Percentiles rank a stretch among this genome's conserved stretches.
These are phyloP conservation scores for Fusarium drepaniforme DNA, from an alignment of 2,329 filamentous ascomycete genomes.

Conservation along the genomic window DNA sequence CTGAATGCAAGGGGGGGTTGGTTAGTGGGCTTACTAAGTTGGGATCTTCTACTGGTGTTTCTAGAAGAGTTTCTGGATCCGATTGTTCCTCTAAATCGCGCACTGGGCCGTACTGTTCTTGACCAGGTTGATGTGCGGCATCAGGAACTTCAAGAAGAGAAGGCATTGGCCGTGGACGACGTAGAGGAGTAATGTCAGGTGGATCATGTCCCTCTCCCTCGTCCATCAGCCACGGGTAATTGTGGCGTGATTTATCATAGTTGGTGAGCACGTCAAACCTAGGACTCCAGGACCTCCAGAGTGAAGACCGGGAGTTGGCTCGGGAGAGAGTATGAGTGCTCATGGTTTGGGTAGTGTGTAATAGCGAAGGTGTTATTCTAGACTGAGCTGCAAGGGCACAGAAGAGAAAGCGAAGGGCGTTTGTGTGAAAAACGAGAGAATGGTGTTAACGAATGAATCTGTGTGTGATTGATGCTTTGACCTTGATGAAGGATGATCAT, in stretches of 20 bases:
- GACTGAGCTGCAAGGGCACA: background rate
- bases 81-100: slow-evolving; percentile 20
- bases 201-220: background rate
- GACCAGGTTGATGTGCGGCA: background rate
- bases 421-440: background rate
- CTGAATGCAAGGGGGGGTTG: background rate
- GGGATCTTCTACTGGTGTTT: slow-evolving; percentile 30
- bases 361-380: slow-evolving; percentile 4
- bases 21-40: slow-evolving; percentile 32
- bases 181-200: background rate
- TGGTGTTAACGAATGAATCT: slow-evolving; percentile 12
- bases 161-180: slow-evolving; percentile 14
- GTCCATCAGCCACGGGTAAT: slow-evolving; percentile 45
- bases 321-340: slow-evolving; percentile 32
- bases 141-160: slow-evolving; percentile 24
- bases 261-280: slow-evolving; percentile 33
- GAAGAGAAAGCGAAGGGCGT: background rate
- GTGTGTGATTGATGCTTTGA: background rate
- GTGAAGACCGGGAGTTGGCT: slow-evolving; percentile 40
- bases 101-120: background rate
- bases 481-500: background rate
- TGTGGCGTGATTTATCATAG: slow-evolving; percentile 46
- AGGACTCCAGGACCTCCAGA: slow-evolving; percentile 47
- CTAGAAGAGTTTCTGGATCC: slow-evolving; percentile 14
- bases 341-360: slow-evolving; percentile 1